Evolutionary conservation across 768 basidiomycete genomes (phyloP), one percentile per base, ranked within the genome.

Genomic region (Amanita rimosa): DNA sequence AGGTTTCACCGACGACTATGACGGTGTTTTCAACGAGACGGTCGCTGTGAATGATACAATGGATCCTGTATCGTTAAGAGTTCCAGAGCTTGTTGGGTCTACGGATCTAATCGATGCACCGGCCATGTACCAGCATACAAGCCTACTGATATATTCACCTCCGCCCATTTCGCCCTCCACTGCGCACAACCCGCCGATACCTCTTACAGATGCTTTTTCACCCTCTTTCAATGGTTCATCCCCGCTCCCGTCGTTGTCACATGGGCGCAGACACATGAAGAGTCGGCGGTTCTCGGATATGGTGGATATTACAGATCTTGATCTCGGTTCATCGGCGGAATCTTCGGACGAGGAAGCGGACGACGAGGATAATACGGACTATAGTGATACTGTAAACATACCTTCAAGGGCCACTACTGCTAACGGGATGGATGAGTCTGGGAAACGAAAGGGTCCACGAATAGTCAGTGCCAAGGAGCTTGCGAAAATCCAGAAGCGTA

Each of bases 281-380:
- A 31, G 29, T 6, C 53, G 46, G 11, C 54, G 46, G 14, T n/a
- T 47, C 16, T 48, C 42, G 19, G 53, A 46, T 29, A 58, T 58
- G 57, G 34, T 56, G 16, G 45, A 52, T 11, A 52, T 44, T 0
- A 48, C 14, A 1, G 57, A 58, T 17, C 47, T 58, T 1, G 21
- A 55, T 8, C 37, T 55, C 7, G 29, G 19, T 9, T 19, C 49
- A 14, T 41, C 50, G 6, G 19, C 3, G 4, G 43, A 35, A 10
- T 56, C 54, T 4, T 22, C 38, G 8, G 37, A 35, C 10, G 21
- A 17, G 16, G 40, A 43, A 14, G 29, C 17, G 19, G 24, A 37
- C 11, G 24, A 10, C 11, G 24, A 10, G 13, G 38, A 19, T 33
- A 9, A 11, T 19, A 29, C 3, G 14, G 38, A 39, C 35, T 10